Conservation (phyloP, 169 alveolate species). For the Theileria sp. region DNA sequence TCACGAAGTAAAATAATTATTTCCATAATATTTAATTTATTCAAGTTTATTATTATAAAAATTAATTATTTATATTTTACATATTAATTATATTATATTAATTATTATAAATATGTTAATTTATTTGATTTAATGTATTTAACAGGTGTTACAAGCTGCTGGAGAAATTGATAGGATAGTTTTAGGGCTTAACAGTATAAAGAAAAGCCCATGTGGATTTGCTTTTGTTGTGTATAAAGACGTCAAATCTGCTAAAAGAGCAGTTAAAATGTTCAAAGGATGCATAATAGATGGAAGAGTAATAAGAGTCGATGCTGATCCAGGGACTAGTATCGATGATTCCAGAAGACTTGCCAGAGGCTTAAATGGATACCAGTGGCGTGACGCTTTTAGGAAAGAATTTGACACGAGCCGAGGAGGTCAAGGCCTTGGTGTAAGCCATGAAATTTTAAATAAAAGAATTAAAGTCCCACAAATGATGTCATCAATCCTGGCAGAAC, state of each 20-base stretch:
- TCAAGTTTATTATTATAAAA: not conserved
- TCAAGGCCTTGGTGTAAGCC: constrained; percentile 66
- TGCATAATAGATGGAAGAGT: constrained; percentile 76
- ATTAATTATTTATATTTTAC: not conserved
- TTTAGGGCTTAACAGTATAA: constrained; percentile 73
- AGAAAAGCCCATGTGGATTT: constrained; percentile 75
- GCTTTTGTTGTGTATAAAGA: constrained; percentile 72
- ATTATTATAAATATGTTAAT: not conserved
- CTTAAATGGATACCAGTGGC: constrained; percentile 73
- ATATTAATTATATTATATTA: not conserved
- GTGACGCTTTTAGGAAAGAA: constrained; percentile 70
- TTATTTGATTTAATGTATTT: not conserved
- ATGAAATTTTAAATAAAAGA: constrained; percentile 10
- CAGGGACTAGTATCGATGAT: constrained; percentile 68
- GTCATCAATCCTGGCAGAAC: constrained; percentile 6
- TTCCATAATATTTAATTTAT: not conserved
- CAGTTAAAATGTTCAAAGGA: constrained; percentile 70
- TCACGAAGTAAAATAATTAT: constrained; percentile 67
- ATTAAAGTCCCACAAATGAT: constrained; percentile 3
- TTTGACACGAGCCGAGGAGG: constrained; percentile 68
- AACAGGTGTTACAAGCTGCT: constrained; percentile 56
- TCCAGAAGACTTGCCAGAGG: constrained; percentile 76
- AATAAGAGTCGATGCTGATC: constrained; percentile 75
- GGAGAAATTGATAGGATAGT: constrained; percentile 73
- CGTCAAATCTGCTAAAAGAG: constrained; percentile 66